These are phyloP conservation scores for Cercospora zeae-maydis DNA, from an alignment of 2,329 filamentous ascomycete genomes.

Conservation along the genomic window DNA sequence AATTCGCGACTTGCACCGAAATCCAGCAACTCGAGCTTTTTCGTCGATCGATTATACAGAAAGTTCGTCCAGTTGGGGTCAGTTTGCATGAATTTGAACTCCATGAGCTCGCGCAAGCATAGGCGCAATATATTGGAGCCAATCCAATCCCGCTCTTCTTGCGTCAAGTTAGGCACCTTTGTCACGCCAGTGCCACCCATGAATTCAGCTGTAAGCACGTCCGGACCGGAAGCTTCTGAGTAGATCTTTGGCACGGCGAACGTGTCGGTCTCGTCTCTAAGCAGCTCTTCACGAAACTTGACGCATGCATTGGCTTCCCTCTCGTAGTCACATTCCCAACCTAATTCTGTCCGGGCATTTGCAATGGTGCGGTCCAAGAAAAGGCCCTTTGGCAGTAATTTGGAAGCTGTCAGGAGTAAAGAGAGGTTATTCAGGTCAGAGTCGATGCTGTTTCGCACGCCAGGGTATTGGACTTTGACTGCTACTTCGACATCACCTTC, in stretches of 20 bases:
- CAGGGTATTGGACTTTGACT: slow-evolving; percentile 96
- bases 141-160: slow-evolving; percentile 90
- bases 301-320: slow-evolving; percentile 79
- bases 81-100: slow-evolving; percentile 98
- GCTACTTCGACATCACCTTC: slow-evolving; percentile 76
- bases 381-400: slow-evolving; percentile 82
- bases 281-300: slow-evolving; percentile 67
- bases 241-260: slow-evolving; percentile 80
- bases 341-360: slow-evolving; percentile 86
- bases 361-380: slow-evolving; percentile 97
- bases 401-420: slow-evolving; percentile 83
- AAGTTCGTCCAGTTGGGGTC: slow-evolving; percentile 99
- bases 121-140: slow-evolving; percentile 89
- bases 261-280: slow-evolving; percentile 67
- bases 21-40: slow-evolving; percentile 82
- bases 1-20: slow-evolving; percentile 91
- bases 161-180: slow-evolving; percentile 66
- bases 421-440: slow-evolving; percentile 93
- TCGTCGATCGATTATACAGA: slow-evolving; percentile 69
- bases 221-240: slow-evolving; percentile 72
- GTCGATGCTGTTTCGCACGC: slow-evolving; percentile 92
- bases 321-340: slow-evolving; percentile 94
- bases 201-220: slow-evolving; percentile 90
- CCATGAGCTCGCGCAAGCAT: slow-evolving; percentile 85
- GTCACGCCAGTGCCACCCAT: slow-evolving; percentile 86